phyloP scores from a whole-genome alignment of 208 protist species.

The Acanthamoeba divionensis region DNA sequence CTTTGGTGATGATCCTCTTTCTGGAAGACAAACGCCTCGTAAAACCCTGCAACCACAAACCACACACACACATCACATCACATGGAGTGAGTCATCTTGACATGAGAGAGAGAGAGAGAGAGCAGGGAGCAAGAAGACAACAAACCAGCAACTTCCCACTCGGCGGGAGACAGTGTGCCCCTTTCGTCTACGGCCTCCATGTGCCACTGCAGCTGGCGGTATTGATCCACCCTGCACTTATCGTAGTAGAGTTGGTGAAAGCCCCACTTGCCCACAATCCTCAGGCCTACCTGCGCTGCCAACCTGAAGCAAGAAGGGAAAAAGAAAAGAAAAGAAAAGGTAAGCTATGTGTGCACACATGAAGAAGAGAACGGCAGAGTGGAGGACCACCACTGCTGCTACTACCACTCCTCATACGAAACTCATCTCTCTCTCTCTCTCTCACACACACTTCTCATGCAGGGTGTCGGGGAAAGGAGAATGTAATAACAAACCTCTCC shows the following conservation, averaged over 20 bases:
- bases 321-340: neutral
- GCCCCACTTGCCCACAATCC: conserved; percentile 16
- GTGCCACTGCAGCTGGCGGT: neutral
- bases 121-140: neutral
- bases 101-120: too few species aligned
- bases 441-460: too few species aligned
- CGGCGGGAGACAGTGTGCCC: neutral
- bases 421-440: neutral
- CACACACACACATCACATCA: too few species aligned
- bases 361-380: neutral
- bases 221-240: neutral
- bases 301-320: neutral
- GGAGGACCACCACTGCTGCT: neutral
- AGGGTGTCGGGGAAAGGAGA: neutral
- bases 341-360: neutral
- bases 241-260: conserved; percentile 49
- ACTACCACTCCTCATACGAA: neutral
- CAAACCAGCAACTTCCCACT: conserved; percentile 3
- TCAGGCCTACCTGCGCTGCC: conserved; percentile 45
- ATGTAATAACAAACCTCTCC: neutral
- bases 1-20: too few species aligned
- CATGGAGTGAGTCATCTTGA: too few species aligned
- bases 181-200: neutral
- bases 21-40: too few species aligned
- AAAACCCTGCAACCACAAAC: too few species aligned